Conservation (phyloP, 2,329 filamentous ascomycete species). For the Clarireedia monteithiana region DNA sequence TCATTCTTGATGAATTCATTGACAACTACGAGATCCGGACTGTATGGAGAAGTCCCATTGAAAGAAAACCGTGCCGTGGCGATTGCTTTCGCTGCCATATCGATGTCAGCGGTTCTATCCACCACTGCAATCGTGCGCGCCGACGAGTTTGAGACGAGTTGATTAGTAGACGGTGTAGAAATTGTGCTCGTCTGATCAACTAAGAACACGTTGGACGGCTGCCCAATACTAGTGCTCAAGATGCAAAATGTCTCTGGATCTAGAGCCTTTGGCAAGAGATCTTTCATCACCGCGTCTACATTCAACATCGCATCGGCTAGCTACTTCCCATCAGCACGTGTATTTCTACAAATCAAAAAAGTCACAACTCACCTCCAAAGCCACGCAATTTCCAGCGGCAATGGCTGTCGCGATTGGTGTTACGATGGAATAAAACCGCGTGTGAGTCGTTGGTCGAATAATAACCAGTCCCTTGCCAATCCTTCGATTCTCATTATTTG, state of each 20-base stretch:
- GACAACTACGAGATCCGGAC: slow-evolving; percentile 55
- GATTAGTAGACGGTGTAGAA: slow-evolving; percentile 28
- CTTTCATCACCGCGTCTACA: slow-evolving; percentile 33
- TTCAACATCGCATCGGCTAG: slow-evolving; percentile 24
- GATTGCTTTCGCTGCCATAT: slow-evolving; percentile 44
- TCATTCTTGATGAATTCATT: slow-evolving; percentile 52
- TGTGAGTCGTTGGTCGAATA: slow-evolving; percentile 41
- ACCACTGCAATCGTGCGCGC: slow-evolving; percentile 46
- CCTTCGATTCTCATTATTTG: slow-evolving; percentile 30
- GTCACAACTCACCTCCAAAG: slow-evolving; percentile 35
- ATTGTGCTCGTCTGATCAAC: slow-evolving; percentile 10
- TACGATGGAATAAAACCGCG: slow-evolving; percentile 39
- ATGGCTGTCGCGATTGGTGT: slow-evolving; percentile 39
- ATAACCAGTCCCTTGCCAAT: slow-evolving; percentile 37
- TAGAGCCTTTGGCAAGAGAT: slow-evolving; percentile 34
- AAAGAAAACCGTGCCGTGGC: slow-evolving; percentile 47
- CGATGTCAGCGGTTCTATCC: slow-evolving; percentile 50
- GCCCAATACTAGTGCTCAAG: slow-evolving; percentile 28
- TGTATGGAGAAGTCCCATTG: slow-evolving; percentile 49
- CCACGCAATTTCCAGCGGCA: slow-evolving; percentile 43
- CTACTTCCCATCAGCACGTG: slow-evolving; percentile 5
- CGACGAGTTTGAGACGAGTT: slow-evolving; percentile 22
- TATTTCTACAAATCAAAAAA: not conserved
- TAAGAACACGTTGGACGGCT: not conserved
- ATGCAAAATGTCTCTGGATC: slow-evolving; percentile 41